Percentiles rank a stretch among this genome's conserved stretches.
Evolutionary conservation across 176 grass and related monocot species (phyloP).

Genomic region (Tillandsia fasciculata): DNA sequence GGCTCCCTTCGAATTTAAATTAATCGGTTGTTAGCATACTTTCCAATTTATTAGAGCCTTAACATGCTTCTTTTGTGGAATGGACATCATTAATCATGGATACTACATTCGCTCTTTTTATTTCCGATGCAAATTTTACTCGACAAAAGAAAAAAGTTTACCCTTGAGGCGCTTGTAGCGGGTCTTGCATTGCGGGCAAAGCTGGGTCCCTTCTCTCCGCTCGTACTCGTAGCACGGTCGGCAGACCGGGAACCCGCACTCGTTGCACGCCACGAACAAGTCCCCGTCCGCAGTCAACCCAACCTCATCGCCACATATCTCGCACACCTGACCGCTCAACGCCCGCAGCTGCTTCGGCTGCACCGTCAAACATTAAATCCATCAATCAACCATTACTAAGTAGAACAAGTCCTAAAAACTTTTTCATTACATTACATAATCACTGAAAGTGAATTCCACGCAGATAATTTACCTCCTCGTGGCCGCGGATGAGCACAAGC

Average conservation of each 20-base stretch:
- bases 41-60: too few relatives aligned
- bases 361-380: not conserved
- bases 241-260: constrained; percentile 98
- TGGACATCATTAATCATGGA: too few relatives aligned
- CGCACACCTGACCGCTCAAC: constrained; percentile 92
- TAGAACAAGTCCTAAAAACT: too few relatives aligned
- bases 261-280: constrained; percentile 91
- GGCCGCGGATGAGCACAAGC: constrained; percentile 91
- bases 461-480: constrained; percentile 51
- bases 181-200: constrained; percentile 97
- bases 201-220: constrained; percentile 88
- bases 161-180: constrained; percentile 98
- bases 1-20: constrained; percentile 46
- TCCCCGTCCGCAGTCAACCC: constrained; percentile 78
- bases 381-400: not conserved
- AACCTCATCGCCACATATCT: constrained; percentile 90
- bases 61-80: too few relatives aligned
- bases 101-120: too few relatives aligned
- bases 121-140: too few relatives aligned
- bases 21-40: not conserved
- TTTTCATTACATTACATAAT: too few relatives aligned
- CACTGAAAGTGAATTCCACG: too few relatives aligned
- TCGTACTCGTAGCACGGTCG: constrained; percentile 98
- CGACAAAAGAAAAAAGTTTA: constrained; percentile 1
- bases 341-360: constrained; percentile 59